Base-by-base conservation (phyloP, 106 monocot genomes). In the Dioscorea dumetorum region DNA sequence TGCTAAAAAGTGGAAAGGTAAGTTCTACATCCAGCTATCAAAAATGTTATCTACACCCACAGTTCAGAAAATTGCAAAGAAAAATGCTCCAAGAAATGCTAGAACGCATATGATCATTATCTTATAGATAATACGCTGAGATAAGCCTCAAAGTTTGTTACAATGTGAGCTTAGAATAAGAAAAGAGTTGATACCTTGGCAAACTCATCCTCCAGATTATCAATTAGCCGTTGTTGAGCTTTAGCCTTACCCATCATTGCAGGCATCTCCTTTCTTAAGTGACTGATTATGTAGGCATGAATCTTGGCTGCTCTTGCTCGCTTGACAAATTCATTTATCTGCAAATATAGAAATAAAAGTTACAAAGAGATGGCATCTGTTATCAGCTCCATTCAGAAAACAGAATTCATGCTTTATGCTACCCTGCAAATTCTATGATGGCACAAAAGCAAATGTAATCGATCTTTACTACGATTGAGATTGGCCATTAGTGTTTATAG, bases 261-360 rank as follows among this genome's bases (percentile, higher is more conserved):
- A 66, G 94, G 94, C 94, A 94, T 94, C 73, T 94, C 94, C 58
- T 94, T 94, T 66, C 75, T 94, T 24, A 94, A 75, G 70, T 94
- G 94, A 70, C 94, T 85, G 49, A 94, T 85, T 68, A 94, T 94
- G 73, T 87, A 83, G 9, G 90, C 90, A 72, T 94, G 94, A 63
- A 94, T 87, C 71, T 87, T 94, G 32, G 90, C 87, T 18, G 82
- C 84, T 79, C 94, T 79, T 64, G 94, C 84, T 67, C 94, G 94
- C 73, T 94, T 94, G 21, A 94, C 90, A 83, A 94, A 94, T 70
- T 94, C 94, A 81, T 90, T 94, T 18, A 94, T 90, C 94, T 94
- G 80, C 49, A 80, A 28, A 7, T 35, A 22, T 12, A 76, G 15
- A 68, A 67, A 63, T 17, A 50, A 2, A 3, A 9, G 53, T 31